Evolutionary conservation across 2,329 filamentous ascomycete species (phyloP).

Genomic region (Pezicula carpinea): DNA sequence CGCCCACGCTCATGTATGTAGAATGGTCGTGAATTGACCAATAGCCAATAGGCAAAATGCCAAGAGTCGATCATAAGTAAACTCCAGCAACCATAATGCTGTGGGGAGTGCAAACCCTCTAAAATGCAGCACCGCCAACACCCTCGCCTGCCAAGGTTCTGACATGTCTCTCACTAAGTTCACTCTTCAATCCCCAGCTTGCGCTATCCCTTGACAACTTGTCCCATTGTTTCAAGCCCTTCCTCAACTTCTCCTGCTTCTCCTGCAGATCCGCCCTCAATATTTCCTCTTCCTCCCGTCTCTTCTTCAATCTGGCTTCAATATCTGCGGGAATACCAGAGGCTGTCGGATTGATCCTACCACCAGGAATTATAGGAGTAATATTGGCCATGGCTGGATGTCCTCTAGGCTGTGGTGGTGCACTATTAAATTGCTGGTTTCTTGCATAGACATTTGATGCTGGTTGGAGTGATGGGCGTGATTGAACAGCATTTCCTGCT

Average conservation of each 20-base stretch:
- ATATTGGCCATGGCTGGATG: conserved; percentile 29
- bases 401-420: conserved; percentile 20
- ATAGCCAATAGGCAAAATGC: no score
- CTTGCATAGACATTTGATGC: conserved; percentile 20
- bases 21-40: no score
- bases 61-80: no score
- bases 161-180: conserved; percentile 30
- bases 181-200: conserved; percentile 24
- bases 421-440: conserved; percentile 6
- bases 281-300: conserved; percentile 27
- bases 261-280: conserved; percentile 24
- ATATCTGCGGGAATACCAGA: conserved; percentile 25
- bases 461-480: conserved; percentile 23
- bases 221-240: conserved; percentile 27
- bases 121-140: conserved; percentile 29
- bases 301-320: conserved; percentile 24
- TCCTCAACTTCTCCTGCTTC: conserved; percentile 28
- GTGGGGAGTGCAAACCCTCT: not conserved
- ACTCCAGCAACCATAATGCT: no score
- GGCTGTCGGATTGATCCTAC: conserved; percentile 26
- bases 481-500: conserved; percentile 22
- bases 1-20: no score
- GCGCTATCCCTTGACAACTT: conserved; percentile 23
- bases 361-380: conserved; percentile 26
- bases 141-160: conserved; percentile 29